Evolutionary conservation across 371 early-diverging fungal species (phyloP).

Genomic region (Paraphysoderma sedebokerense): DNA sequence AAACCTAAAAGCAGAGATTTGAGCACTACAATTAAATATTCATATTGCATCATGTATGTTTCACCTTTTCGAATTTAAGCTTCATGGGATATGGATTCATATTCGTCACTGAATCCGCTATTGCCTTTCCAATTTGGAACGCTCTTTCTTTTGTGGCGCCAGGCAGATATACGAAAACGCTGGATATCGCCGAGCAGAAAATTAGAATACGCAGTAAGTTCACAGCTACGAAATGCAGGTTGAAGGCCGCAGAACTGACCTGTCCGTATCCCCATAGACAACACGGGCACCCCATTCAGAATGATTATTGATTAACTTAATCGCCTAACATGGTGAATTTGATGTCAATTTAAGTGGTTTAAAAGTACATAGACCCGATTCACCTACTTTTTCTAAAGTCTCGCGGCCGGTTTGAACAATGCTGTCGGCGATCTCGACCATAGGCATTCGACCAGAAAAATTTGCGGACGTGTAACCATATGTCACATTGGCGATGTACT

Average conservation of each 20-base stretch:
- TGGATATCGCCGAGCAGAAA: slow-evolving; percentile 21
- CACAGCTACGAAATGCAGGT: background rate
- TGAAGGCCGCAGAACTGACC: background rate
- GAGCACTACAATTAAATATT: background rate
- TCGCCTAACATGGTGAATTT: slow-evolving; percentile 25
- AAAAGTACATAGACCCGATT: background rate
- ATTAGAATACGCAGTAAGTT: background rate
- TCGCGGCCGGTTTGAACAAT: slow-evolving; percentile 73
- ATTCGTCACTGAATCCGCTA: slow-evolving; percentile 49
- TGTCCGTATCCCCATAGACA: slow-evolving; percentile 71
- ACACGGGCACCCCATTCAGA: slow-evolving; percentile 55
- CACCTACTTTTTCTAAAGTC: slow-evolving; percentile 44
- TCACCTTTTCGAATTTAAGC: slow-evolving; percentile 75
- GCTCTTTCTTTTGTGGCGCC: slow-evolving; percentile 51
- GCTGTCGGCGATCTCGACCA: slow-evolving; percentile 72
- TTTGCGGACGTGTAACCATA: slow-evolving; percentile 78
- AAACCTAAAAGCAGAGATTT: slow-evolving; percentile 27
- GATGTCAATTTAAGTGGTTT: too few relatives aligned
- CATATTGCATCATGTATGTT: background rate
- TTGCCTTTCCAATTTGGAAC: slow-evolving; percentile 55
- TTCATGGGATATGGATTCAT: slow-evolving; percentile 60
- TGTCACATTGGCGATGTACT: slow-evolving; percentile 79
- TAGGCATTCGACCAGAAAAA: slow-evolving; percentile 80
- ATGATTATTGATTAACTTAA: slow-evolving; percentile 40
- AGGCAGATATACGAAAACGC: slow-evolving; percentile 60